Evolutionary conservation across 129 eudicot species (phyloP).

Genomic region (Flaveria sonorensis): DNA sequence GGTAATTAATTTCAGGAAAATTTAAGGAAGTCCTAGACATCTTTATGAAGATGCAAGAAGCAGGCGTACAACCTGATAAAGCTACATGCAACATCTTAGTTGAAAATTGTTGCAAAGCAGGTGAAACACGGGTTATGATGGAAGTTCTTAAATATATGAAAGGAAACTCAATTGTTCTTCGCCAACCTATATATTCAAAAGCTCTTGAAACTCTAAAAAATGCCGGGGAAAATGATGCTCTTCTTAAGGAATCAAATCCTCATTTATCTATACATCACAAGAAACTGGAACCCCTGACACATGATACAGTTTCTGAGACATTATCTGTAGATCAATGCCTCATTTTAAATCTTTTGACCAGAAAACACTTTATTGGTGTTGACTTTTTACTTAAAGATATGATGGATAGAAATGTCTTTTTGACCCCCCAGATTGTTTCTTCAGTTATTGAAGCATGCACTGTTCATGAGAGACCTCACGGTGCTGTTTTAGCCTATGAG

Average conservation of each 20-base stretch:
- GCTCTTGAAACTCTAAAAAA: slow-evolving; percentile 57
- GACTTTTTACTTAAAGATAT: slow-evolving; percentile 55
- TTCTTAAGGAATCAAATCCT: slow-evolving; percentile 71
- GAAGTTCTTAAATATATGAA: slow-evolving; percentile 79
- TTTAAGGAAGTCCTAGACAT: slow-evolving; percentile 63
- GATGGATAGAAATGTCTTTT: slow-evolving; percentile 42
- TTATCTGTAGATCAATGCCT: slow-evolving; percentile 50
- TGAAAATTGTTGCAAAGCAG: slow-evolving; percentile 58
- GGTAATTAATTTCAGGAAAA: slow-evolving; percentile 53
- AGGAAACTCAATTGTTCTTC: slow-evolving; percentile 70
- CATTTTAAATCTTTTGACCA: slow-evolving; percentile 44
- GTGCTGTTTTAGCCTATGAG: slow-evolving; percentile 68
- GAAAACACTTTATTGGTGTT: slow-evolving; percentile 57
- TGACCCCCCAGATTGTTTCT: slow-evolving; percentile 53
- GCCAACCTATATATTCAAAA: slow-evolving; percentile 56
- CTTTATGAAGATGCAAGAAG: slow-evolving; percentile 82
- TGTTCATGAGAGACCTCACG: slow-evolving; percentile 40
- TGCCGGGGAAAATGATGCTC: slow-evolving; percentile 49
- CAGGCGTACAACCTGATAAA: slow-evolving; percentile 93
- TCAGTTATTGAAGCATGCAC: slow-evolving; percentile 52
- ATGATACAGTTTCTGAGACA: slow-evolving; percentile 22
- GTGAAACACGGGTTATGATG: slow-evolving; percentile 61
- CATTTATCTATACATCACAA: slow-evolving; percentile 48
- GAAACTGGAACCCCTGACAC: slow-evolving; percentile 20
- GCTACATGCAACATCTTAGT: slow-evolving; percentile 88